phyloP scores from a whole-genome alignment of 208 protist species.

The Leishmania martiniquensis region DNA sequence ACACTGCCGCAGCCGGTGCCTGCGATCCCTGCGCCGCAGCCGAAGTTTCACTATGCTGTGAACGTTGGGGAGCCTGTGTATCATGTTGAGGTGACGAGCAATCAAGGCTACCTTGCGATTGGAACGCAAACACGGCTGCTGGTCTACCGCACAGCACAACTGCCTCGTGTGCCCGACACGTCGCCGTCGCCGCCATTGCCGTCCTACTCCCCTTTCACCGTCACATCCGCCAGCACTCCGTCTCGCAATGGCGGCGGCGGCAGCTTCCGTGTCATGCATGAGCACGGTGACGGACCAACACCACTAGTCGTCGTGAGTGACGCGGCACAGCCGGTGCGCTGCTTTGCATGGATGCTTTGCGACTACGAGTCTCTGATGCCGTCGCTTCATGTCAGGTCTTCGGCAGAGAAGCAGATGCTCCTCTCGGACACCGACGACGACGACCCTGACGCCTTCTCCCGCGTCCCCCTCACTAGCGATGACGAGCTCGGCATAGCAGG shows the following conservation, averaged over 20 bases:
- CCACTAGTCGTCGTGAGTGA: slow-evolving; percentile 29
- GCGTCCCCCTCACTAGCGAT: not conserved
- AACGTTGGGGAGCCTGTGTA: slow-evolving; percentile 24
- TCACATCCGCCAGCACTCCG: not conserved
- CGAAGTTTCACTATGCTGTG: slow-evolving; percentile 25
- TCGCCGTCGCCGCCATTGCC: not conserved
- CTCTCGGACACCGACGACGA: slow-evolving; percentile 10
- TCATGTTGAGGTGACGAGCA: slow-evolving; percentile 24
- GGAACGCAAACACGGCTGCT: slow-evolving; percentile 31
- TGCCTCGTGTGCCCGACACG: slow-evolving; percentile 17
- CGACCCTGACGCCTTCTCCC: not conserved
- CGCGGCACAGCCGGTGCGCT: slow-evolving; percentile 20
- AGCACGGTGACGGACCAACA: not conserved
- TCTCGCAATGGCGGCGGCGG: not conserved
- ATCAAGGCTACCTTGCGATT: slow-evolving; percentile 28
- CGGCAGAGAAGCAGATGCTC: not conserved
- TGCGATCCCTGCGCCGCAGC: not conserved
- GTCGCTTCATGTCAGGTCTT: not conserved
- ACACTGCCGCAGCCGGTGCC: not conserved
- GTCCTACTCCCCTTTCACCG: not conserved
- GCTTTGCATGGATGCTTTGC: slow-evolving; percentile 37
- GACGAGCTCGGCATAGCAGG: not conserved
- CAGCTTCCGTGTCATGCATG: not conserved
- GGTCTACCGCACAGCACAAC: slow-evolving; percentile 28
- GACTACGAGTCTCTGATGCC: slow-evolving; percentile 26